Evolutionary conservation across 2,329 filamentous ascomycete genomes (phyloP).

Genomic region (Penicillium fuscoglaucum): DNA sequence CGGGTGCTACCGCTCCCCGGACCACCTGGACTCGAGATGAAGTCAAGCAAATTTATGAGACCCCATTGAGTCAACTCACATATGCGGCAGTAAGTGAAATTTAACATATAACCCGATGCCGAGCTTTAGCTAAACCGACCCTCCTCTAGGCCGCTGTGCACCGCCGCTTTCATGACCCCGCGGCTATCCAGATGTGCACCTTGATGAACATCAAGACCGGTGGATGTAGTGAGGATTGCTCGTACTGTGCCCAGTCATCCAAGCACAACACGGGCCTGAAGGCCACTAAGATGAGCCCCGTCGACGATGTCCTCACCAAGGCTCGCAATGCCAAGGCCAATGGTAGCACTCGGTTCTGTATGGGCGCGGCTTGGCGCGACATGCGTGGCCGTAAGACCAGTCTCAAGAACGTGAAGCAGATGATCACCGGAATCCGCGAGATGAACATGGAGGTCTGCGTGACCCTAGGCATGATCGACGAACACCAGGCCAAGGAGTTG

Average conservation of each 20-base stretch:
- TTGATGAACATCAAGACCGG: constrained; percentile 97
- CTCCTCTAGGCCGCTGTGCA: constrained; percentile 68
- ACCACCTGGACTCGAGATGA: constrained; percentile 80
- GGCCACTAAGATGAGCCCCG: constrained; percentile 74
- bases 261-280: constrained; percentile 75
- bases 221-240: constrained; percentile 88
- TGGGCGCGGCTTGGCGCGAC: constrained; percentile 91
- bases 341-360: constrained; percentile 88
- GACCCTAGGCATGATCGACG: constrained; percentile 91
- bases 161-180: constrained; percentile 79
- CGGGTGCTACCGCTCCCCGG: constrained; percentile 51
- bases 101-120: neutral
- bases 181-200: constrained; percentile 86
- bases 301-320: constrained; percentile 77
- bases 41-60: constrained; percentile 78
- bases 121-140: constrained; percentile 6
- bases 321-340: constrained; percentile 77
- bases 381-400: constrained; percentile 87
- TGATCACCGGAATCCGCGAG: constrained; percentile 76
- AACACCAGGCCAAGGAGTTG: constrained; percentile 74
- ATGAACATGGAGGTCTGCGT: constrained; percentile 91
- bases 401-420: constrained; percentile 78
- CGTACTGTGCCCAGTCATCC: constrained; percentile 87
- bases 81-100: constrained; percentile 65
- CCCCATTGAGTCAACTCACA: constrained; percentile 75